Percentiles rank a stretch among this genome's conserved stretches.
These are phyloP conservation scores for Pulveroboletus sp. DNA, from an alignment of 768 basidiomycete species.

Conservation along the genomic window DNA sequence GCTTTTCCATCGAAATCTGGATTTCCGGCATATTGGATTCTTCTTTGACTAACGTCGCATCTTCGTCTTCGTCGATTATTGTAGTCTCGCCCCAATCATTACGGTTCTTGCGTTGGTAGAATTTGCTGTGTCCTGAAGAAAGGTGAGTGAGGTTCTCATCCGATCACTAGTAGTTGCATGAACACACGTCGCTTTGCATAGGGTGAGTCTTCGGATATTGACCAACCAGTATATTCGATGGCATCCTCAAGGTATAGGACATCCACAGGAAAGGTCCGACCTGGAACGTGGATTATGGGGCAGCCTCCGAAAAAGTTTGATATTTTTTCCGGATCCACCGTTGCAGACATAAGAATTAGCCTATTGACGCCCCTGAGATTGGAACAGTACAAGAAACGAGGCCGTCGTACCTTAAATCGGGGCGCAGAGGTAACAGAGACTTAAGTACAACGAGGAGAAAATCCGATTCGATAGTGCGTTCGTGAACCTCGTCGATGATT, in stretches of 20 bases:
- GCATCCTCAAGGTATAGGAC: conserved; percentile 87
- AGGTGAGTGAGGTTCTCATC: not conserved
- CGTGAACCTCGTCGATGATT: conserved; percentile 97
- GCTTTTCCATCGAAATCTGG: conserved; percentile 60
- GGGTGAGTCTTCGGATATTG: conserved; percentile 71
- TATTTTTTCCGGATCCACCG: conserved; percentile 87
- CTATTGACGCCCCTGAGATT: conserved; percentile 35
- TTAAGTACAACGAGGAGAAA: conserved; percentile 93
- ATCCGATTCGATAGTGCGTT: conserved; percentile 95
- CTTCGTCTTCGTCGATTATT: conserved; percentile 59
- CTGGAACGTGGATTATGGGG: conserved; percentile 83
- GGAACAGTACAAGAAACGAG: not conserved
- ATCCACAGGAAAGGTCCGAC: conserved; percentile 91
- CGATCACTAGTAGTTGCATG: not conserved
- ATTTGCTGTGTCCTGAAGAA: conserved; percentile 55
- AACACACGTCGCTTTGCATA: conserved; percentile 69
- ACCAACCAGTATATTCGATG: conserved; percentile 75
- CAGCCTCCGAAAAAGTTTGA: conserved; percentile 84
- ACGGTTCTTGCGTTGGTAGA: conserved; percentile 53
- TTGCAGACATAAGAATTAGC: conserved; percentile 95
- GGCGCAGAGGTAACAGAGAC: conserved; percentile 66
- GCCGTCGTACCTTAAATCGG: conserved; percentile 70
- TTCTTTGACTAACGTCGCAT: conserved; percentile 36
- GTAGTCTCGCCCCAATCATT: conserved; percentile 80
- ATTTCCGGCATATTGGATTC: conserved; percentile 7